These are phyloP conservation scores for Penicillium turbatum DNA, from an alignment of 495 filamentous ascomycete species.

Conservation along the genomic window DNA sequence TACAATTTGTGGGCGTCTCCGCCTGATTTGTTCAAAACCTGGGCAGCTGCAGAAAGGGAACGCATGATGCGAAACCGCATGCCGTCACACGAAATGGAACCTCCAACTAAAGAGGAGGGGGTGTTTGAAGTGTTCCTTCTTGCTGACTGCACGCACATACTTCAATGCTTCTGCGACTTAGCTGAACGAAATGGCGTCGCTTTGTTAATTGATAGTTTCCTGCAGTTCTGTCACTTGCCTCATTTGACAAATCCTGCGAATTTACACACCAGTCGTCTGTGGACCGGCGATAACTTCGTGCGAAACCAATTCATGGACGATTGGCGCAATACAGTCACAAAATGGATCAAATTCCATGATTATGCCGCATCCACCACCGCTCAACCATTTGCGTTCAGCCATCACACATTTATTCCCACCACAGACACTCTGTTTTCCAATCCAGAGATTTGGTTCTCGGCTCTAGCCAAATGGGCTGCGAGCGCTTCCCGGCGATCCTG, in stretches of 20 bases:
- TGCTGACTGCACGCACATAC: conserved; percentile 4
- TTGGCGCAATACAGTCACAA: conserved; percentile 18
- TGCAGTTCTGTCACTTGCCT: conserved; percentile 69
- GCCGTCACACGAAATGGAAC: conserved; percentile 60
- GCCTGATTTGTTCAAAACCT: conserved; percentile 42
- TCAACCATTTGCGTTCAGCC: conserved; percentile 22
- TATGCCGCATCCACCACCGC: conserved; percentile 14
- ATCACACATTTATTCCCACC: conserved; percentile 33
- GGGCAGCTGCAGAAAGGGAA: conserved; percentile 58
- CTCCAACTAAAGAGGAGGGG: conserved; percentile 65
- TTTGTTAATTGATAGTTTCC: conserved; percentile 59
- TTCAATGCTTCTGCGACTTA: conserved; percentile 60
- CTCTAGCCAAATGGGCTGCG: conserved; percentile 33
- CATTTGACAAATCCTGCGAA: conserved; percentile 26
- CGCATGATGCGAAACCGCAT: conserved; percentile 38
- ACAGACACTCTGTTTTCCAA: conserved; percentile 39
- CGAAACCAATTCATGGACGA: conserved; percentile 40
- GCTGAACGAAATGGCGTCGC: conserved; percentile 45
- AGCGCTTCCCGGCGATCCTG: conserved; percentile 12
- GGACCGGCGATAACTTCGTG: conserved; percentile 44
- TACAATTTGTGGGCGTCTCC: conserved; percentile 21
- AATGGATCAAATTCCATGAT: conserved; percentile 20
- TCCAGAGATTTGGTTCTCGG: conserved; percentile 40
- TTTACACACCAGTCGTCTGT: conserved; percentile 24
- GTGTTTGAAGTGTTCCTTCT: conserved; percentile 68